A percentile compares a stretch with the other conserved stretches of the same genome.
Conservation (phyloP, 148 eudicot genomes). For the Pharnaceum exiguum region DNA sequence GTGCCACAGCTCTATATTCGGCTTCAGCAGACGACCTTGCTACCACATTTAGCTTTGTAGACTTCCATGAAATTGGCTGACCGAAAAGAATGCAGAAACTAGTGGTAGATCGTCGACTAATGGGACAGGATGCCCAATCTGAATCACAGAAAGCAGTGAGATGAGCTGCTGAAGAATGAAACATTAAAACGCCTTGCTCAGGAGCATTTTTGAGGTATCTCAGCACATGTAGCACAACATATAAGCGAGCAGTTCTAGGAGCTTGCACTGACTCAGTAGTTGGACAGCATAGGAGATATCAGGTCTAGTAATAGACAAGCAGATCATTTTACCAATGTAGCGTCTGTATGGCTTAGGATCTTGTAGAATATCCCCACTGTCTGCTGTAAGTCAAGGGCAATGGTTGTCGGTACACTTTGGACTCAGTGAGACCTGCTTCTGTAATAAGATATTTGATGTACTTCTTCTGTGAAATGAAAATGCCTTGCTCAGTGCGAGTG, state of each 20-base stretch:
- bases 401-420: neutral
- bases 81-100: neutral
- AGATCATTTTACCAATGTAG: neutral
- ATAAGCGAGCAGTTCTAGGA: neutral
- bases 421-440: neutral
- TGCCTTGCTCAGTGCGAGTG: neutral
- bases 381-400: neutral
- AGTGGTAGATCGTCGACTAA: neutral
- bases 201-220: neutral
- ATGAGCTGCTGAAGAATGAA: too few relatives aligned
- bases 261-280: neutral
- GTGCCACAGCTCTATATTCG: too few relatives aligned
- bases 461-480: neutral
- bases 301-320: neutral
- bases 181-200: neutral
- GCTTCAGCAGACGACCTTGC: neutral
- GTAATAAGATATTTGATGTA: neutral
- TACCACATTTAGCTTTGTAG: neutral
- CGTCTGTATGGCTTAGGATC: neutral
- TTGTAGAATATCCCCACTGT: neutral
- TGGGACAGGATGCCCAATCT: neutral
- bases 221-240: neutral
- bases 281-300: neutral
- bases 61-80: neutral
- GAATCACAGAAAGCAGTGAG: neutral